phyloP scores from a whole-genome alignment of 768 basidiomycete genomes.

The Rhizopogon roseolus region DNA sequence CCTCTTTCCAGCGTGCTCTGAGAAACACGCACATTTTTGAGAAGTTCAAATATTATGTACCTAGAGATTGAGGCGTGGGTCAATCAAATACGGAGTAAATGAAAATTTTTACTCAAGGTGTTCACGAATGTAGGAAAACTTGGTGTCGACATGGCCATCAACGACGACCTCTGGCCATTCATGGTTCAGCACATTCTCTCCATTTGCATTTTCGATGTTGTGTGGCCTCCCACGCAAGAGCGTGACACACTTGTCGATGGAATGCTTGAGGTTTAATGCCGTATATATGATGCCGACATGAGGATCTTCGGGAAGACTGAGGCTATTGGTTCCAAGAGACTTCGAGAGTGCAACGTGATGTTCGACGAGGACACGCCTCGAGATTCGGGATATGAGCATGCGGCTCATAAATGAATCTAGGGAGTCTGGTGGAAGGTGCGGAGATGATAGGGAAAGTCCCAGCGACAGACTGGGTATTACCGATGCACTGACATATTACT shows the following conservation, averaged over 20 bases:
- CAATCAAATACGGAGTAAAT: neutral
- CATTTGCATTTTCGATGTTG: constrained; percentile 35
- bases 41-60: constrained; percentile 84
- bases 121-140: constrained; percentile 81
- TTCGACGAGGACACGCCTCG: constrained; percentile 82
- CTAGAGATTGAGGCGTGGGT: constrained; percentile 29
- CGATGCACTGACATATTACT: constrained; percentile 43
- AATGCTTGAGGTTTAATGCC: constrained; percentile 59
- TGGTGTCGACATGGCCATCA: constrained; percentile 67
- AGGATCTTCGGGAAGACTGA: constrained; percentile 38
- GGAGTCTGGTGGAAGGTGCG: constrained; percentile 68
- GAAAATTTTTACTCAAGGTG: constrained; percentile 65
- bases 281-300: constrained; percentile 88
- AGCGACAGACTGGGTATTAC: constrained; percentile 81
- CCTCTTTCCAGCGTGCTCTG: neutral
- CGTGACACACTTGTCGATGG: constrained; percentile 63
- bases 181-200: constrained; percentile 20
- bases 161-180: constrained; percentile 62
- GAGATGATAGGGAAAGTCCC: constrained; percentile 81
- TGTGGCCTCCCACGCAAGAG: constrained; percentile 49
- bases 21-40: constrained; percentile 71
- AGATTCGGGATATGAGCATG: constrained; percentile 89
- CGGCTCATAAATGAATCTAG: constrained; percentile 86
- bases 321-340: constrained; percentile 33
- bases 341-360: constrained; percentile 83